phyloP scores from a whole-genome alignment of 2,329 filamentous ascomycete genomes.

The Lasiodiplodia sp. region DNA sequence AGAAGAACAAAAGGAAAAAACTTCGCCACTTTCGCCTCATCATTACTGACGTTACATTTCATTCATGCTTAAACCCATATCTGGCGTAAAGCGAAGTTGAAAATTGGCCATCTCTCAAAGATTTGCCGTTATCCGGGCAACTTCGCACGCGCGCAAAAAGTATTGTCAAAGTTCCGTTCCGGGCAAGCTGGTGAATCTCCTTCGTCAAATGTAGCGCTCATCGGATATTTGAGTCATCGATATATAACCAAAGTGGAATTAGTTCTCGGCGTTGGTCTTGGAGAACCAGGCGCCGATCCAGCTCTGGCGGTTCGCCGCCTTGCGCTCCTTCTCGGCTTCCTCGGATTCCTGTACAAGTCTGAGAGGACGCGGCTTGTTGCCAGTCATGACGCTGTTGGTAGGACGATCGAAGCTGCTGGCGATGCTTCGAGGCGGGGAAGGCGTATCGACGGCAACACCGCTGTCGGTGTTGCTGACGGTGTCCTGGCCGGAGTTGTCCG shows the following conservation, averaged over 20 bases:
- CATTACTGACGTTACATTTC: conserved; percentile 19
- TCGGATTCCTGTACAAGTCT: conserved; percentile 80
- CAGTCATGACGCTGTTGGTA: conserved; percentile 53
- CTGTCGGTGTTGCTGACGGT: conserved; percentile 41
- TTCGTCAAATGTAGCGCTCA: neutral
- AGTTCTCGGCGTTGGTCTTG: conserved; percentile 10
- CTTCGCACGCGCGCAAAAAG: neutral
- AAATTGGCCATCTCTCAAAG: conserved; percentile 13
- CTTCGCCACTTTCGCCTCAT: conserved; percentile 14
- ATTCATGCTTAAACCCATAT: conserved; percentile 4
- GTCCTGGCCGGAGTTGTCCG: conserved; percentile 36
- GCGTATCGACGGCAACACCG: conserved; percentile 45
- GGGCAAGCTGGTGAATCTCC: conserved; percentile 17
- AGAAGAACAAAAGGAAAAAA: conserved; percentile 4
- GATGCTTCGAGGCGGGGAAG: conserved; percentile 64
- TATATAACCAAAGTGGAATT: neutral
- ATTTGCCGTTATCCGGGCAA: neutral
- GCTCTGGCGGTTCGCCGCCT: conserved; percentile 53
- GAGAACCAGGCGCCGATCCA: conserved; percentile 41
- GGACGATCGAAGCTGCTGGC: conserved; percentile 42
- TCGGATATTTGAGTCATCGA: neutral
- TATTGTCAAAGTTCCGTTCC: neutral
- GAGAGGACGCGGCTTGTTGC: conserved; percentile 80
- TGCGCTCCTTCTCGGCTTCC: conserved; percentile 49
- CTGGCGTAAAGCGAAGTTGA: conserved; percentile 10